Conservation (phyloP, 192 early-diverging fungal genomes). For the Allomyces javanicus region DNA sequence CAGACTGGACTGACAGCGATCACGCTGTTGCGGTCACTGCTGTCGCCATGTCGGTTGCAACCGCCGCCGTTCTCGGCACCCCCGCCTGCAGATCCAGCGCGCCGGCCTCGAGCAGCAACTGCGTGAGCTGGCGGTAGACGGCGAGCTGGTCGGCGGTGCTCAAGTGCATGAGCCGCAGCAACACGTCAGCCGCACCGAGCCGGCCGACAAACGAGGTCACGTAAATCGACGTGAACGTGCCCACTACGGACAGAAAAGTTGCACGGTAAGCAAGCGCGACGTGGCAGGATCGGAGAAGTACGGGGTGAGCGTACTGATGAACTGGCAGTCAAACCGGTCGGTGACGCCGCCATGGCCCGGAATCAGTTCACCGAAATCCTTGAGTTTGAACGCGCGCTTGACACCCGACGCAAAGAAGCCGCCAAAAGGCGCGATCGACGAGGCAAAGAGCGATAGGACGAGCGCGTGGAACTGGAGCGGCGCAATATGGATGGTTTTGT, state of each 20-base stretch:
- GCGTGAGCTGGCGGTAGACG: not conserved
- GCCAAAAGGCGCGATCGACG: conserved; percentile 88
- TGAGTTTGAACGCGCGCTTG: conserved; percentile 92
- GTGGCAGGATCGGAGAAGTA: conserved; percentile 31
- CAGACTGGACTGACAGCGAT: too few relatives aligned
- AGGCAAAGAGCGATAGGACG: conserved; percentile 75
- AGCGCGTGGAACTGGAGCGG: conserved; percentile 79
- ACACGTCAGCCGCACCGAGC: not conserved
- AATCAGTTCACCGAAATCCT: conserved; percentile 91
- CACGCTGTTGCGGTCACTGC: too few relatives aligned
- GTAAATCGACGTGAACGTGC: not conserved
- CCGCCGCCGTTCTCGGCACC: too few relatives aligned
- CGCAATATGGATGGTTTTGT: conserved; percentile 44
- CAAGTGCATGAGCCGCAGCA: not conserved
- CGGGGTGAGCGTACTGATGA: conserved; percentile 29
- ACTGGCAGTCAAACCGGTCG: conserved; percentile 96
- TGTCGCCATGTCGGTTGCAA: too few relatives aligned
- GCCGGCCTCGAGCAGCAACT: not conserved
- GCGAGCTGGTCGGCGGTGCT: not conserved
- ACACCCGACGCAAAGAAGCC: conserved; percentile 95
- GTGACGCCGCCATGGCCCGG: conserved; percentile 95
- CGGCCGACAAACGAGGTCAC: not conserved
- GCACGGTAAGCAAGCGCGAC: conserved; percentile 74
- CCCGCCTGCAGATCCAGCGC: not conserved
- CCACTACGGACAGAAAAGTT: conserved; percentile 11